Evolutionary conservation across 1,139 yeast species (phyloP).

Genomic region (Kurtzmaniella quercitrusa): DNA sequence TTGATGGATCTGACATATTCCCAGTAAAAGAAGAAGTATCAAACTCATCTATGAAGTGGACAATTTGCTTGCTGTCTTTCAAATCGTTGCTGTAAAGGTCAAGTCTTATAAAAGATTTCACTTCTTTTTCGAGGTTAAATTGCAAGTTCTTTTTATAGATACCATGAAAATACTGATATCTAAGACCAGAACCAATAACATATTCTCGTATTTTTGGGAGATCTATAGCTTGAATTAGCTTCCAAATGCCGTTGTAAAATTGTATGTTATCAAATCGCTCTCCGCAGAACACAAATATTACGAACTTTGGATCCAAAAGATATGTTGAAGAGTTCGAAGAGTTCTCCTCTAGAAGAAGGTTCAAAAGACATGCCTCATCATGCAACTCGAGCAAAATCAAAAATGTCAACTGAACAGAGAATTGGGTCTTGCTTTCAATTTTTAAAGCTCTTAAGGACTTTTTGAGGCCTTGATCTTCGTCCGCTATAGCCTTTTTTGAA

Average conservation of each 20-base stretch:
- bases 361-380: neutral
- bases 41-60: conserved; percentile 5
- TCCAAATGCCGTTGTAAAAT: conserved; percentile 5
- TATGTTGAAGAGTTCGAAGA: neutral
- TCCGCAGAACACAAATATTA: neutral
- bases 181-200: neutral
- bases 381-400: neutral
- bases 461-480: too few relatives aligned
- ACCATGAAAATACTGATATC: neutral
- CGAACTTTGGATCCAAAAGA: neutral
- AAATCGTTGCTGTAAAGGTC: neutral
- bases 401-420: neutral
- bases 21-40: conserved; percentile 1
- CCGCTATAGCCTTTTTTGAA: neutral
- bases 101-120: neutral
- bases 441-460: too few relatives aligned
- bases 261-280: conserved; percentile 3
- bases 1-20: conserved; percentile 1
- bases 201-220: neutral
- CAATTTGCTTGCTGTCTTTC: conserved; percentile 2
- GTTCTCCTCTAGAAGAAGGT: neutral
- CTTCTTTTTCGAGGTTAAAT: neutral
- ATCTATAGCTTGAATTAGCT: conserved; percentile 4
- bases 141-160: neutral
- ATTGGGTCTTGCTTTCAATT: neutral